These are phyloP conservation scores for Ochromonas danica DNA, from an alignment of 108 stramenopile species.

Conservation along the genomic window DNA sequence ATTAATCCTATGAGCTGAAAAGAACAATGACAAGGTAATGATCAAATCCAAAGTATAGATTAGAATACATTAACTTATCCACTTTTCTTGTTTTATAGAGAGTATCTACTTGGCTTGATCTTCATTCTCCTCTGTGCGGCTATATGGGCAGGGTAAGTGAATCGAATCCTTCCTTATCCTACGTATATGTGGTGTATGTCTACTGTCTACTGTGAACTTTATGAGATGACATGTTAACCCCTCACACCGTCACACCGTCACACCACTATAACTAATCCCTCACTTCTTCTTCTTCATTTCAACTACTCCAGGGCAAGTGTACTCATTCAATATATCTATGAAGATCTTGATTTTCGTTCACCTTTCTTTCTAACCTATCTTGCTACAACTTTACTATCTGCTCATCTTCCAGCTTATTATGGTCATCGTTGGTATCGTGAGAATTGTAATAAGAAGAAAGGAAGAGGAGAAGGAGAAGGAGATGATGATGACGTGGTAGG, in stretches of 20 bases:
- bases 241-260: too few species aligned
- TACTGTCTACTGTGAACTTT: too few species aligned
- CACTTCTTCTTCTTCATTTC: too few species aligned
- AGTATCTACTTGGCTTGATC: constrained; percentile 63
- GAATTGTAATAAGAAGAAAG: background rate
- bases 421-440: background rate
- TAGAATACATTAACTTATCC: too few species aligned
- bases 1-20: too few species aligned
- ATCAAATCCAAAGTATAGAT: too few species aligned
- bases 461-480: too few species aligned
- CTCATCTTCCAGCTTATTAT: constrained; percentile 41
- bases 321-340: constrained; percentile 72
- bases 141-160: constrained; percentile 66
- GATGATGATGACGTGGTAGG: too few species aligned
- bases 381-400: constrained; percentile 69
- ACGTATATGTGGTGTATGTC: background rate
- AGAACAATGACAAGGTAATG: too few species aligned
- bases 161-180: background rate
- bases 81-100: too few species aligned
- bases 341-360: constrained; percentile 67
- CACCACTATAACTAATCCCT: too few species aligned
- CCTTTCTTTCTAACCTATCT: constrained; percentile 88
- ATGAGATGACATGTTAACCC: background rate
- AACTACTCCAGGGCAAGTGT: constrained; percentile 60
- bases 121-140: constrained; percentile 75